Evolutionary conservation across 495 filamentous ascomycete species (phyloP).

Genomic region (Niebla homalea): DNA sequence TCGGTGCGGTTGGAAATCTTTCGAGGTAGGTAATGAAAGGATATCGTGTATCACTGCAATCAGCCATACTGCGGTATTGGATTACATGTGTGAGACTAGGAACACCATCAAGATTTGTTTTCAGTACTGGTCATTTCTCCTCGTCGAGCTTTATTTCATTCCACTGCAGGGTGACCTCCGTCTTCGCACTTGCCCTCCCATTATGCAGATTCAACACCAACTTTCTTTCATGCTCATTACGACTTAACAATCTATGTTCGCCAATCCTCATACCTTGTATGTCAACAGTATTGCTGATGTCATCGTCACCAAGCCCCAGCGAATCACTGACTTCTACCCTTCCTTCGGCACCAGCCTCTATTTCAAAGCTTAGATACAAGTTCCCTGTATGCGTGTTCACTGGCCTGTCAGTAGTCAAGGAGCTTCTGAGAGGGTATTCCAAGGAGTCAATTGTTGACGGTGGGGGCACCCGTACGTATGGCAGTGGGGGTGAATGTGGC

Average conservation of each 20-base stretch:
- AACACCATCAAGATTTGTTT: too few relatives aligned
- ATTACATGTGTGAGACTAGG: too few relatives aligned
- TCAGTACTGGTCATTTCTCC: too few relatives aligned
- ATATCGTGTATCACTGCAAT: too few relatives aligned
- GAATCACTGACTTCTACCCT: background rate
- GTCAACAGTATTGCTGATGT: background rate
- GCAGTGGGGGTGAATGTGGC: background rate
- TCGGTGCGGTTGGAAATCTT: too few relatives aligned
- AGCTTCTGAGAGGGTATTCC: background rate
- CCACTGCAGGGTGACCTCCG: background rate
- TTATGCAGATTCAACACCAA: background rate
- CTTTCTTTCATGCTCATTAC: background rate
- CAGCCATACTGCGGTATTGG: too few relatives aligned
- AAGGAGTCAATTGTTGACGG: background rate
- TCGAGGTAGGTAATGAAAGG: too few relatives aligned
- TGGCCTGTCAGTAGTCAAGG: background rate
- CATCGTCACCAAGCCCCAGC: background rate
- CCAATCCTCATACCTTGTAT: background rate
- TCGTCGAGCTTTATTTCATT: too few relatives aligned
- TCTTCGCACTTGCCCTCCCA: background rate
- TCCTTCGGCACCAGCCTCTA: background rate
- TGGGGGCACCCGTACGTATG: too few relatives aligned
- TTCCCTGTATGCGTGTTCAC: background rate
- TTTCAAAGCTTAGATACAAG: background rate
- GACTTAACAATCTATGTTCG: background rate